Conservation (phyloP, 495 filamentous ascomycete species). For the Tricharina praecox region DNA sequence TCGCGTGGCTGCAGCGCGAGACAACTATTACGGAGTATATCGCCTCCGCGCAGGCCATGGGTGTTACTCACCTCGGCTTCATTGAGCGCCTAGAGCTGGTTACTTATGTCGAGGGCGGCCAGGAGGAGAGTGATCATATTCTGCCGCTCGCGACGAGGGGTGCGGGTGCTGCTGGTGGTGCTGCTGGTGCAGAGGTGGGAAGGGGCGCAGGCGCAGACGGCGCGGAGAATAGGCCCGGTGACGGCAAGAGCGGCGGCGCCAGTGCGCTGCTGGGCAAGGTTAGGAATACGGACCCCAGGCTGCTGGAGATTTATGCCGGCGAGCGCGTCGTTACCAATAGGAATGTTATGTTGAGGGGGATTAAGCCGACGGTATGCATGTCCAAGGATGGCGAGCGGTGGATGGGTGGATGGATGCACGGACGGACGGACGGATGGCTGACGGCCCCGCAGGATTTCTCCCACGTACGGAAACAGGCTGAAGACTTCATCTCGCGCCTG, state of each 20-base stretch:
- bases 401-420: too few relatives aligned
- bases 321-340: slow-evolving; percentile 85
- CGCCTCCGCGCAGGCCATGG: slow-evolving; percentile 58
- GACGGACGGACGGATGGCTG: too few relatives aligned
- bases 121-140: slow-evolving; percentile 83
- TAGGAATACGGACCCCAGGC: slow-evolving; percentile 51
- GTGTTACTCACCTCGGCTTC: slow-evolving; percentile 76
- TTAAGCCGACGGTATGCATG: slow-evolving; percentile 63
- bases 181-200: background rate
- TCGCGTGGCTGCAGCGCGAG: slow-evolving; percentile 86
- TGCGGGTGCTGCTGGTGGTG: slow-evolving; percentile 28
- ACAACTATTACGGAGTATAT: slow-evolving; percentile 78
- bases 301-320: slow-evolving; percentile 75
- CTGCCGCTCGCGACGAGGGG: slow-evolving; percentile 55
- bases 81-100: slow-evolving; percentile 79
- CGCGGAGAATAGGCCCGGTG: background rate
- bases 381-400: too few relatives aligned
- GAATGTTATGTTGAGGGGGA: slow-evolving; percentile 71
- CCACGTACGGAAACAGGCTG: slow-evolving; percentile 72
- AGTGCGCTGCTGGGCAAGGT: slow-evolving; percentile 28
- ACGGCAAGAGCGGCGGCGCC: too few relatives aligned
- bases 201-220: too few relatives aligned
- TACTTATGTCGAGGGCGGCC: slow-evolving; percentile 76
- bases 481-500: slow-evolving; percentile 55
- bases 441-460: slow-evolving; percentile 96